These are phyloP conservation scores for Sordariomycetes sp. DNA, from an alignment of 2,329 filamentous ascomycete species.

Conservation along the genomic window DNA sequence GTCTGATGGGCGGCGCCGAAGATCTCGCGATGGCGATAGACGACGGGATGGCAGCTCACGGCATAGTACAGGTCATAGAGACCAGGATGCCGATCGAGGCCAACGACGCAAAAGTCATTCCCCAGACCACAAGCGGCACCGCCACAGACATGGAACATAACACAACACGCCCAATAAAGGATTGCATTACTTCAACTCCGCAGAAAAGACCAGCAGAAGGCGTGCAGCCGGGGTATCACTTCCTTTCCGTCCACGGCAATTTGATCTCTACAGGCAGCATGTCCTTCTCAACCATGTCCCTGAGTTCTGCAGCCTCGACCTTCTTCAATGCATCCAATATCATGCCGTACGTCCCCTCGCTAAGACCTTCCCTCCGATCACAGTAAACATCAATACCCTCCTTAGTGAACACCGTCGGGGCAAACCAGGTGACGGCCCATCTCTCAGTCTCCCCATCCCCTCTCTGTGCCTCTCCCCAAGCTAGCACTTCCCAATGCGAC, in stretches of 20 bases:
- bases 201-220: too few relatives aligned
- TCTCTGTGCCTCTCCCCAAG: slow-evolving; percentile 50
- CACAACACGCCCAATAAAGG: not conserved
- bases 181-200: not conserved
- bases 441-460: slow-evolving; percentile 35
- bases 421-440: slow-evolving; percentile 81
- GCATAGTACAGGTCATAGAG: too few relatives aligned
- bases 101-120: too few relatives aligned
- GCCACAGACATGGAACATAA: slow-evolving; percentile 5
- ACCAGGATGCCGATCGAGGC: too few relatives aligned
- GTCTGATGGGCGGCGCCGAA: slow-evolving; percentile 5
- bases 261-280: slow-evolving; percentile 42
- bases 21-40: slow-evolving; percentile 8
- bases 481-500: slow-evolving; percentile 74
- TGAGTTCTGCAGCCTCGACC: slow-evolving; percentile 44
- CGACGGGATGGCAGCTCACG: too few relatives aligned
- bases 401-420: slow-evolving; percentile 73
- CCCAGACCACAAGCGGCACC: slow-evolving; percentile 6
- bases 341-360: slow-evolving; percentile 41
- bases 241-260: slow-evolving; percentile 36
- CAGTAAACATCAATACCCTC: slow-evolving; percentile 75
- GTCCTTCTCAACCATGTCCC: slow-evolving; percentile 34
- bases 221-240: slow-evolving; percentile 3
- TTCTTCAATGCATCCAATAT: slow-evolving; percentile 43
- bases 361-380: slow-evolving; percentile 50